Evolutionary conservation across 208 protist genomes (phyloP).

Genomic region (Crithidia bombi): DNA sequence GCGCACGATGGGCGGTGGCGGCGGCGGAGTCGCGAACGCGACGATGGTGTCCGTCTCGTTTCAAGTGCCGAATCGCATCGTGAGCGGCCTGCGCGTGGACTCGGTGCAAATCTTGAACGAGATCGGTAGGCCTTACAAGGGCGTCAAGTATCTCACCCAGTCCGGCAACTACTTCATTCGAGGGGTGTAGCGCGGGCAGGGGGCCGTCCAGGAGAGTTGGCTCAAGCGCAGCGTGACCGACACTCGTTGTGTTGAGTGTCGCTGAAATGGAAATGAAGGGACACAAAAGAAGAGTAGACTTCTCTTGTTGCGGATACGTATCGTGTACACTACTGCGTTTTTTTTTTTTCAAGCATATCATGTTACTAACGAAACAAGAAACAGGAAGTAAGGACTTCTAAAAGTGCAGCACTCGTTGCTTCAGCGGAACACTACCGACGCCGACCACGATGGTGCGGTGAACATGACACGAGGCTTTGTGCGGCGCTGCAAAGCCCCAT

Average conservation of each 20-base stretch:
- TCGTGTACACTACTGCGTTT: background rate
- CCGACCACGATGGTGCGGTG: no score
- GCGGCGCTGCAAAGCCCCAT: no score
- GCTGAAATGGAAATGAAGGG: no score
- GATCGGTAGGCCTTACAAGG: conserved; percentile 84
- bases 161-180: conserved; percentile 86
- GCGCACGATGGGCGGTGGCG: background rate
- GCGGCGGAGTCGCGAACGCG: conserved; percentile 30
- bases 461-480: no score
- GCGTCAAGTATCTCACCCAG: conserved; percentile 83
- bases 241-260: background rate
- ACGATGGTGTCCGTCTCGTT: conserved; percentile 66
- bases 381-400: background rate
- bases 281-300: no score
- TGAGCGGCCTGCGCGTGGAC: conserved; percentile 77
- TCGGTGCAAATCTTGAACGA: conserved; percentile 86
- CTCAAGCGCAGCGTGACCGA: no score
- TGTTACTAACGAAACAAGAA: background rate
- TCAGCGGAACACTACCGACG: no score
- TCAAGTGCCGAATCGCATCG: conserved; percentile 69
- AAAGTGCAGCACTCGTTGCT: no score
- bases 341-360: background rate
- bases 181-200: conserved; percentile 52
- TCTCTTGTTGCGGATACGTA: background rate
- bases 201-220: no score